Evolutionary conservation across 1,284 basidiomycete species (phyloP).

Genomic region (Leccinum pallidistipes): DNA sequence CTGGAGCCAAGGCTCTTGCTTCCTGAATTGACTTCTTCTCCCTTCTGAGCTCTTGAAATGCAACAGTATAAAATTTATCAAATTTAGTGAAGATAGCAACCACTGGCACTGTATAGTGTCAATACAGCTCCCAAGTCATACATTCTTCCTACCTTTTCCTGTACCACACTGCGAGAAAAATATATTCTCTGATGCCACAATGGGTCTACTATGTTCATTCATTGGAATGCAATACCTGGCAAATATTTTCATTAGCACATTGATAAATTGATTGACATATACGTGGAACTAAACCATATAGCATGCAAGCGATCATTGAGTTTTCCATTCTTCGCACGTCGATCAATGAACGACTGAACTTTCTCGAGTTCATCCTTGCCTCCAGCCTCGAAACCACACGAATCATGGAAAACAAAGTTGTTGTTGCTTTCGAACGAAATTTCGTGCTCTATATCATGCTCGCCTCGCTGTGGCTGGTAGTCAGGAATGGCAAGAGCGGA

Average conservation of each 20-base stretch:
- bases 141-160: not conserved
- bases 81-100: slow-evolving; percentile 16
- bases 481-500: not conserved
- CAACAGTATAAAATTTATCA: slow-evolving; percentile 11
- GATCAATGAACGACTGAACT: not conserved
- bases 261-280: not conserved
- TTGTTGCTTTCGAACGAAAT: slow-evolving; percentile 26
- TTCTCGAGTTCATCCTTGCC: not conserved
- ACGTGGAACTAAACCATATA: not conserved
- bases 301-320: not conserved
- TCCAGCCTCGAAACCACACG: slow-evolving; percentile 15
- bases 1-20: not conserved
- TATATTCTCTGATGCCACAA: not conserved
- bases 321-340: not conserved
- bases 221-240: not conserved
- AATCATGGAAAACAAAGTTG: slow-evolving; percentile 33
- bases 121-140: not conserved
- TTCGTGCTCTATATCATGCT: slow-evolving; percentile 35
- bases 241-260: not conserved
- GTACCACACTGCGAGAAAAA: not conserved
- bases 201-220: not conserved
- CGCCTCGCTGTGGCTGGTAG: slow-evolving; percentile 24
- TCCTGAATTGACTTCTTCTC: not conserved
- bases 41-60: not conserved
- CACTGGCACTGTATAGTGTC: slow-evolving; percentile 12